A percentile compares a stretch with the other conserved stretches of the same genome.
Evolutionary conservation across 495 filamentous ascomycete genomes (phyloP).

Genomic region (Oidiodendron maius): DNA sequence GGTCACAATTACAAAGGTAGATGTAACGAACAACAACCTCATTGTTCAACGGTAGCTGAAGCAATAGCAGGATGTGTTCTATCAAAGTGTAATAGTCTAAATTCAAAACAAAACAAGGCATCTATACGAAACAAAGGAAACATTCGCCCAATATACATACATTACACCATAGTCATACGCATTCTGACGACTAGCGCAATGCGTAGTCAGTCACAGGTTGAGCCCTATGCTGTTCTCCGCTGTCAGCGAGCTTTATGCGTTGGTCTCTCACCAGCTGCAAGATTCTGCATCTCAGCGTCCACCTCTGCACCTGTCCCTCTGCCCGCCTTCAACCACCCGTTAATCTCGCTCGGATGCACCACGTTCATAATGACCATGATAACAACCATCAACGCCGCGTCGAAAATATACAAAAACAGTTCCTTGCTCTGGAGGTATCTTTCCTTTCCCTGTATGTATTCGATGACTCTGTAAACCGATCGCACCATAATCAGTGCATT

Average conservation of each 20-base stretch:
- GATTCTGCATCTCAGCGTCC: neutral
- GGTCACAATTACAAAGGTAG: no score
- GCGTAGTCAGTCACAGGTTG: neutral
- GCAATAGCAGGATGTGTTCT: no score
- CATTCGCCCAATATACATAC: no score
- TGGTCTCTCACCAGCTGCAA: neutral
- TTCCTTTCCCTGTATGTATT: constrained; percentile 48
- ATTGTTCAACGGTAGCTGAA: no score
- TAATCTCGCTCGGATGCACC: constrained; percentile 42
- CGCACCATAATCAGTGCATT: constrained; percentile 52
- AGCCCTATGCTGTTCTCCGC: neutral
- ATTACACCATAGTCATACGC: no score
- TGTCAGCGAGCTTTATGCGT: neutral
- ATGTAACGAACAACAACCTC: no score
- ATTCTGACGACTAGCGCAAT: no score
- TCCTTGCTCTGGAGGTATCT: constrained; percentile 26
- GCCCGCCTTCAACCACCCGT: neutral
- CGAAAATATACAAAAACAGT: constrained; percentile 26
- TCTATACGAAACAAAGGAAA: no score
- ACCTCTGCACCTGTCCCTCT: neutral
- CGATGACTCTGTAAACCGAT: constrained; percentile 49
- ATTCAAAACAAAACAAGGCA: no score
- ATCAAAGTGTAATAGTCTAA: no score
- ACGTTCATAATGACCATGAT: constrained; percentile 39
- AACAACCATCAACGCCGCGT: constrained; percentile 48